Evolutionary conservation across 208 protist species (phyloP).

Genomic region (Angomonas deanei): DNA sequence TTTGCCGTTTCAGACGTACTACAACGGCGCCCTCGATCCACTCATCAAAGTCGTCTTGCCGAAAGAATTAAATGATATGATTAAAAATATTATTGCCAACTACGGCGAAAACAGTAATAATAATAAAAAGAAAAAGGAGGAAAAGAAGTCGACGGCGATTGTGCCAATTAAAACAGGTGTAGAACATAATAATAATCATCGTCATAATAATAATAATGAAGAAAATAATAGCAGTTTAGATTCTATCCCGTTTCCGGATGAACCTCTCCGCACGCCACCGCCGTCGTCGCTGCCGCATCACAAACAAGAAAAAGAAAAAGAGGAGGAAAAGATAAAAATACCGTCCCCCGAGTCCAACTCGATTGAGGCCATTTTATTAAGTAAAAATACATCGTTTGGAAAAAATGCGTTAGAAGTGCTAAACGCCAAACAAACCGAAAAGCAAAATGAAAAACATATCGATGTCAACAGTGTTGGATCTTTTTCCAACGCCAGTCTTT

Average conservation of each 20-base stretch:
- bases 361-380: not conserved
- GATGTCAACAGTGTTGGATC: not conserved
- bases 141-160: not conserved
- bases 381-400: not conserved
- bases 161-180: not conserved
- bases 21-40: slow-evolving; percentile 54
- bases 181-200: not conserved
- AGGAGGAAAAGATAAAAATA: not conserved
- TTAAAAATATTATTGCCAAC: slow-evolving; percentile 10
- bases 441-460: not conserved
- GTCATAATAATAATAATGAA: not conserved
- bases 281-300: not conserved
- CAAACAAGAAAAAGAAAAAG: not conserved
- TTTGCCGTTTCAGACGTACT: slow-evolving; percentile 33
- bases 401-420: not conserved
- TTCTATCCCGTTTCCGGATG: not conserved
- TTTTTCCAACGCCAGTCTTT: not conserved
- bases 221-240: not conserved
- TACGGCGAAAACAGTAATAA: not conserved
- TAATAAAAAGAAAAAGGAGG: not conserved
- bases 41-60: slow-evolving; percentile 37
- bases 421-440: not conserved
- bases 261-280: not conserved
- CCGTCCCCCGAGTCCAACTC: not conserved
- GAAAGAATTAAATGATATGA: slow-evolving; percentile 35